These are phyloP conservation scores for Aureobasidium musti DNA, from an alignment of 2,329 filamentous ascomycete genomes.

Conservation along the genomic window DNA sequence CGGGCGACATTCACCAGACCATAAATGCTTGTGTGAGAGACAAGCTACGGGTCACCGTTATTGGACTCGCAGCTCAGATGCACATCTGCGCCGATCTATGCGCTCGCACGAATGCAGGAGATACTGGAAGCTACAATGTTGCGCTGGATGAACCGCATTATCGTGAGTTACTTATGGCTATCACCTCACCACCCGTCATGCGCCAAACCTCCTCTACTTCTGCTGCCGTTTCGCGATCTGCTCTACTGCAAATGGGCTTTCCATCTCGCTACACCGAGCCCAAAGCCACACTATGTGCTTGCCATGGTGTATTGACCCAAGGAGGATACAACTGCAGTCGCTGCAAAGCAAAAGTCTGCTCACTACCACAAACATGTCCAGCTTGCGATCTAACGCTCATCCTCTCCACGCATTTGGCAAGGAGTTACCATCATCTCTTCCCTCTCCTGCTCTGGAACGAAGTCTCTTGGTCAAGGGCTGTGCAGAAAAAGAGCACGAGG, in stretches of 20 bases:
- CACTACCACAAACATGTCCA: slow-evolving; percentile 85
- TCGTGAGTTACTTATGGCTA: slow-evolving; percentile 80
- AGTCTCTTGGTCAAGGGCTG: slow-evolving; percentile 77
- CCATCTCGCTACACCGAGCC: slow-evolving; percentile 79
- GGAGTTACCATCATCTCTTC: slow-evolving; percentile 93
- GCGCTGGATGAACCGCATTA: slow-evolving; percentile 87
- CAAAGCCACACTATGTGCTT: slow-evolving; percentile 78
- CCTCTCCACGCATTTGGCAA: slow-evolving; percentile 85
- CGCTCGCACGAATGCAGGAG: slow-evolving; percentile 79
- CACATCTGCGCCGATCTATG: slow-evolving; percentile 91
- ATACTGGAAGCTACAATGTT: slow-evolving; percentile 74
- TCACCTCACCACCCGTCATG: slow-evolving; percentile 86
- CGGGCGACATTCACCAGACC: slow-evolving; percentile 92
- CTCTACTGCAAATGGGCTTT: slow-evolving; percentile 96
- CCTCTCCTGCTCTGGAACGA: slow-evolving; percentile 88
- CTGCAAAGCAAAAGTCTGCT: slow-evolving; percentile 86
- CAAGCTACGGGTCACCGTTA: slow-evolving; percentile 81
- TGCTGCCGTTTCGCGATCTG: slow-evolving; percentile 38
- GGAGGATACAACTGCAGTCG: slow-evolving; percentile 91
- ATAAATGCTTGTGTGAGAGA: slow-evolving; percentile 76
- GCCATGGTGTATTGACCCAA: slow-evolving; percentile 77
- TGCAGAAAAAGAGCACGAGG: slow-evolving; percentile 49
- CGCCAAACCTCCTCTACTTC: slow-evolving; percentile 46
- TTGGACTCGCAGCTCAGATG: slow-evolving; percentile 88
- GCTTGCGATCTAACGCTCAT: slow-evolving; percentile 90